Base-by-base conservation (phyloP, 306 rosid species). In the Trichosanthes cucumerina region DNA sequence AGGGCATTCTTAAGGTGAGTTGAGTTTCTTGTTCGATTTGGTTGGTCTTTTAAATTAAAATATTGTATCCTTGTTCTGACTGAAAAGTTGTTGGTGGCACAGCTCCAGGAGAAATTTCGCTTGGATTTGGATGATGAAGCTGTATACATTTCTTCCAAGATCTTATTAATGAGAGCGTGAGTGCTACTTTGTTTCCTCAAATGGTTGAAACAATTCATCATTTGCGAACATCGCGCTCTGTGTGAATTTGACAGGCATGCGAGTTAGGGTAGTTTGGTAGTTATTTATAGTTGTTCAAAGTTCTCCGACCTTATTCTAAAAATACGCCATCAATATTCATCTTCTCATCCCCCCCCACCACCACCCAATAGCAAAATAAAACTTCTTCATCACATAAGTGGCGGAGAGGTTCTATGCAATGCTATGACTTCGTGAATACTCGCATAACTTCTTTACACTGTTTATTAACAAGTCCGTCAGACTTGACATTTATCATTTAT, bases 151-250 rank as follows among this genome's bases (percentile, higher is more conserved):
- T 95, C 80, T 92, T 95, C 91, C 99, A 95, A 86, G 99, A 91
- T 86, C 94, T 95, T 31, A 95, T 92, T 85, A 95, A 95, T 47
- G 98, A 92, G 88, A 95, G 99, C 53, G 99, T 95, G 70, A 92
- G 97, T 82, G 97, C 99, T 31, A n/a, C n/a, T n/a, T 78, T 95
- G 81, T 95, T 95, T 85, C 98, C 99, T 74, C 99, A 95, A 86
- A 92, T 92, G 98, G 99, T 95, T 70, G 99, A 95, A 90, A 95
- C 99, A 79, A 95, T 95, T 87, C 99, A 95, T 87, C 90, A 98
- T 62, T 95, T 98, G 98, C 96, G 77, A 95, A 78, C 92, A 95
- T 95, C 97, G 98, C 92, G 98, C 83, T 95, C n/a, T n/a, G n/a
- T n/a, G n/a, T n/a, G 84, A 92, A 75, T 50, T n/a, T n/a, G 23